Conservation (phyloP, 306 rosid species). For the Gynostemma pentaphyllum region DNA sequence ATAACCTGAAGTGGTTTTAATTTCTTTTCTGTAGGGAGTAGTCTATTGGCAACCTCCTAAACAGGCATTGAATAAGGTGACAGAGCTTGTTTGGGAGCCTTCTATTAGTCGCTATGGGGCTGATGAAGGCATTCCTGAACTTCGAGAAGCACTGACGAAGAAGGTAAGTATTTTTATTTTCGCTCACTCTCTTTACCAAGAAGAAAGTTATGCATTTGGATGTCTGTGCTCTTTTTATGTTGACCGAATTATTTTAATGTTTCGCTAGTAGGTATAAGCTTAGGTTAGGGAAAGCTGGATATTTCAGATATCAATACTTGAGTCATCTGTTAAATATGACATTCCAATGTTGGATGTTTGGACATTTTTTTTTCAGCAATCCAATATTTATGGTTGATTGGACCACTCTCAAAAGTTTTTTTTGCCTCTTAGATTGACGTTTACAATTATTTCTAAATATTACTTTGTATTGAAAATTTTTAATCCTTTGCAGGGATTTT, state of each 20-base stretch:
- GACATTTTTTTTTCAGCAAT: background rate
- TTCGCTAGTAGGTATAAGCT: background rate
- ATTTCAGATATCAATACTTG: too few species aligned
- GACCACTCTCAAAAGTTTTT: background rate
- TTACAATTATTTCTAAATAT: background rate
- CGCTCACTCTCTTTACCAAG: background rate
- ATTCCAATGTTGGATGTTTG: too few species aligned
- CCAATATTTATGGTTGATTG: background rate
- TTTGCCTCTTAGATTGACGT: background rate
- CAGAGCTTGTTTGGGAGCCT: conserved; percentile 76
- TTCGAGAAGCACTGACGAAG: conserved; percentile 48
- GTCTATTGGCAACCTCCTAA: conserved; percentile 95
- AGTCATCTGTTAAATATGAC: too few species aligned
- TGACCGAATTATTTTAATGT: background rate
- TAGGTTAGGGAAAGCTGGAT: background rate
- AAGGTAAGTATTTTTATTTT: conserved; percentile 35
- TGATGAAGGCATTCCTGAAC: conserved; percentile 91
- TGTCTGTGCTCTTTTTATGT: background rate
- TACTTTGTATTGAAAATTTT: background rate
- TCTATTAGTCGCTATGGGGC: conserved; percentile 74
- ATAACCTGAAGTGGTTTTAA: too few species aligned
- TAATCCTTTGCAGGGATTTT: background rate
- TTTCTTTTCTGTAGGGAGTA: conserved; percentile 72
- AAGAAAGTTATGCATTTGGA: background rate
- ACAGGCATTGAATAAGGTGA: conserved; percentile 67